phyloP scores from a whole-genome alignment of 2,329 filamentous ascomycete species.

The Colletotrichum melonis region DNA sequence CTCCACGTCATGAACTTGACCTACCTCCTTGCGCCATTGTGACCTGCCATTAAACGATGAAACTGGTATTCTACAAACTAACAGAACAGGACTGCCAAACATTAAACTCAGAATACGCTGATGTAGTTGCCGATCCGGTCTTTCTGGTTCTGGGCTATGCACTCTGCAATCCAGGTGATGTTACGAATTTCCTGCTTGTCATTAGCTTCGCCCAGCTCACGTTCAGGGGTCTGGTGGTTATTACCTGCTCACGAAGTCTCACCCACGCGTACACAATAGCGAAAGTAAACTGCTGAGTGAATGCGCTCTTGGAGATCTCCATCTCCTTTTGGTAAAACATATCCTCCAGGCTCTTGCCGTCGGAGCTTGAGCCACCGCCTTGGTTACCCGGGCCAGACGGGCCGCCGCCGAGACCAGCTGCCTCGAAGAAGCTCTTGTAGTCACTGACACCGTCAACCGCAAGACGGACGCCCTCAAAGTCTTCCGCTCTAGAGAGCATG shows the following conservation, averaged over 20 bases:
- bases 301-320: conserved; percentile 95
- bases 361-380: conserved; percentile 80
- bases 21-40: conserved; percentile 48
- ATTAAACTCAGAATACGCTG: conserved; percentile 80
- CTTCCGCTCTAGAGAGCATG: conserved; percentile 95
- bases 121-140: conserved; percentile 99
- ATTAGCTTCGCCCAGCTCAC: conserved; percentile 44
- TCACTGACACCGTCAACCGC: conserved; percentile 93
- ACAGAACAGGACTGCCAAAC: conserved; percentile 42
- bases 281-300: conserved; percentile 95
- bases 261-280: conserved; percentile 98
- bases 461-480: conserved; percentile 91
- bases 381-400: conserved; percentile 83
- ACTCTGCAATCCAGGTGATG: conserved; percentile 99
- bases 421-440: conserved; percentile 97
- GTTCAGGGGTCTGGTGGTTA: conserved; percentile 44
- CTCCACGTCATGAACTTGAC: conserved; percentile 36
- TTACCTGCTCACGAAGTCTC: conserved; percentile 94
- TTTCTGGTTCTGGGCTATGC: conserved; percentile 99
- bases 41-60: conserved; percentile 39
- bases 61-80: conserved; percentile 56
- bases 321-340: conserved; percentile 99
- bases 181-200: conserved; percentile 94
- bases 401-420: conserved; percentile 81
- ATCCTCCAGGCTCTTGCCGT: conserved; percentile 93